phyloP scores from a whole-genome alignment of 495 filamentous ascomycete species.

The Aspergillus ellipticus region DNA sequence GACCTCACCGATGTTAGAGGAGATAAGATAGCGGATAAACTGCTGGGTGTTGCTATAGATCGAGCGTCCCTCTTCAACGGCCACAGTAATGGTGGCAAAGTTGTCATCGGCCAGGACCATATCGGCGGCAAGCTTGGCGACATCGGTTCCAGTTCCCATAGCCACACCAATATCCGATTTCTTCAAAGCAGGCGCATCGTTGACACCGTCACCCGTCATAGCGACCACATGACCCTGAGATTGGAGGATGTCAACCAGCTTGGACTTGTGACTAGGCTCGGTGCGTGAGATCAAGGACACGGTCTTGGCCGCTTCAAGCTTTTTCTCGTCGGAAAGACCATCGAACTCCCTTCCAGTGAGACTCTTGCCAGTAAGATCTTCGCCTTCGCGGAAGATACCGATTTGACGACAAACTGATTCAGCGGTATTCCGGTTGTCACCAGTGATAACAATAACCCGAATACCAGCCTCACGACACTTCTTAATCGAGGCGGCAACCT shows the following conservation, averaged over 20 bases:
- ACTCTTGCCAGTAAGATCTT: slow-evolving; percentile 87
- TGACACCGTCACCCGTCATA: slow-evolving; percentile 99
- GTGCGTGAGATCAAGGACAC: slow-evolving; percentile 96
- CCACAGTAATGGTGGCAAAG: slow-evolving; percentile 94
- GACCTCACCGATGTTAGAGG: slow-evolving; percentile 98
- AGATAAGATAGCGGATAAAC: slow-evolving; percentile 98
- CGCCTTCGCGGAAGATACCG: slow-evolving; percentile 79
- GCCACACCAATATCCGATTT: slow-evolving; percentile 98
- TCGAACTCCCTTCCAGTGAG: slow-evolving; percentile 96
- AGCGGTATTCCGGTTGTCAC: slow-evolving; percentile 95
- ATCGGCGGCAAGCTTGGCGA: slow-evolving; percentile 93
- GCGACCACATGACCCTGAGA: slow-evolving; percentile 91
- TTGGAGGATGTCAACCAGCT: slow-evolving; percentile 94
- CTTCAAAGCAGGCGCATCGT: slow-evolving; percentile 97
- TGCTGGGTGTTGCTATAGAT: slow-evolving; percentile 99
- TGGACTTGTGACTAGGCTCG: slow-evolving; percentile 92
- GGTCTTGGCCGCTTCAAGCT: slow-evolving; percentile 76
- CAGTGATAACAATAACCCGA: slow-evolving; percentile 95
- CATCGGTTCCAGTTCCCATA: slow-evolving; percentile 98
- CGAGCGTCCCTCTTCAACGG: slow-evolving; percentile 93
- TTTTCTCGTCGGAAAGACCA: slow-evolving; percentile 69
- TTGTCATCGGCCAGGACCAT: slow-evolving; percentile 99
- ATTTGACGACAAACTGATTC: slow-evolving; percentile 98
- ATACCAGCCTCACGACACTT: slow-evolving; percentile 93
- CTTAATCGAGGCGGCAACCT: slow-evolving; percentile 79